phyloP scores from a whole-genome alignment of 1,139 yeast species.

The Spencermartinsiella ligniputridi region DNA sequence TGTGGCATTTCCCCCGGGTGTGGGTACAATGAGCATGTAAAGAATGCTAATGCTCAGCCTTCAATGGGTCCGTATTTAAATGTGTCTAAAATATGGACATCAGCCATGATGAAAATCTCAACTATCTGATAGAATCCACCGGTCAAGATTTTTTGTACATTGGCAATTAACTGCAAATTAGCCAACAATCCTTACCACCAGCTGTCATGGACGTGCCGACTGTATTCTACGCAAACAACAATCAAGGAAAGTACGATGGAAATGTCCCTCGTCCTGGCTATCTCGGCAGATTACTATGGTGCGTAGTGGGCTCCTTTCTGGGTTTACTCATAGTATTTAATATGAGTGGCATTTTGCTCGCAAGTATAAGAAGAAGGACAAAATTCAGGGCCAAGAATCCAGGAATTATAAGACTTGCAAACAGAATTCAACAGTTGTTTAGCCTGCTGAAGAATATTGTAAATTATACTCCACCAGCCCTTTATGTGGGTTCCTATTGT shows the following conservation, averaged over 20 bases:
- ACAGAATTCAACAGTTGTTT: background rate
- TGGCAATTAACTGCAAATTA: too few species aligned
- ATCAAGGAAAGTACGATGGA: conserved; percentile 1
- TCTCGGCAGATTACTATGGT: background rate
- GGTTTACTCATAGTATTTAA: background rate
- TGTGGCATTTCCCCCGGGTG: too few species aligned
- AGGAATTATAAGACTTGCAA: background rate
- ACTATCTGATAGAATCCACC: too few species aligned
- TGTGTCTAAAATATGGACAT: too few species aligned
- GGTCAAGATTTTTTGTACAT: too few species aligned
- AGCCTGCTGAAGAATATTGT: background rate
- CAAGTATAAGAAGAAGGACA: background rate
- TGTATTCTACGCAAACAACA: background rate
- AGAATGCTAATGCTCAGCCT: too few species aligned
- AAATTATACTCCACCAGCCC: conserved; percentile 1
- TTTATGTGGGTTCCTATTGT: conserved; percentile 3
- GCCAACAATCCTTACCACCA: too few species aligned
- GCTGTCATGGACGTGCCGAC: background rate
- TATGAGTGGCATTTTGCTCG: background rate
- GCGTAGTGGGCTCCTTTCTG: background rate
- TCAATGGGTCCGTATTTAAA: too few species aligned
- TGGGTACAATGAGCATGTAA: too few species aligned
- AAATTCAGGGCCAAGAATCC: background rate
- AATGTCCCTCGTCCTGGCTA: background rate
- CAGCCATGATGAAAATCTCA: too few species aligned